These are phyloP conservation scores for Podila clonocystis DNA, from an alignment of 192 early-diverging fungal species.

Conservation along the genomic window DNA sequence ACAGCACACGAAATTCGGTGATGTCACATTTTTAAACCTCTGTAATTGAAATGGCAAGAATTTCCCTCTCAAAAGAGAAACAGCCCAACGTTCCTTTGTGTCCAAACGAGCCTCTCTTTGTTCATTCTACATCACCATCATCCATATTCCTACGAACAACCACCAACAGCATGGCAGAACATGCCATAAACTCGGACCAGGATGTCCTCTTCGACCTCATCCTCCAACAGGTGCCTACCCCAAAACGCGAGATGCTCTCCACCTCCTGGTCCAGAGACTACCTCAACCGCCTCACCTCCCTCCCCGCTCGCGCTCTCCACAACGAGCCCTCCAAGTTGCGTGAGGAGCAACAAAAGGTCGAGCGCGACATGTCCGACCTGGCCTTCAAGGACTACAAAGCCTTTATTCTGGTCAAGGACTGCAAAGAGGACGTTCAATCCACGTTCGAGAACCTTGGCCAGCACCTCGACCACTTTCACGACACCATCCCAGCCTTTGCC, in stretches of 20 bases:
- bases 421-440: conserved; percentile 57
- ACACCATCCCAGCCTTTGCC: conserved; percentile 60
- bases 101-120: too few relatives aligned
- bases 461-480: conserved; percentile 57
- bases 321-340: conserved; percentile 63
- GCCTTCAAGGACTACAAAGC: conserved; percentile 75
- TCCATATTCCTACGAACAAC: background rate
- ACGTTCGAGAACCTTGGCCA: conserved; percentile 59
- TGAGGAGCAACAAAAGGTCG: conserved; percentile 62
- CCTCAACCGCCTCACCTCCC: conserved; percentile 68
- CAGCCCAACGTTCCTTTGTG: too few relatives aligned
- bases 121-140: background rate
- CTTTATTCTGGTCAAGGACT: conserved; percentile 72
- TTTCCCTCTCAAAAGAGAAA: too few relatives aligned
- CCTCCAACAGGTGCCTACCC: conserved; percentile 31
- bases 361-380: conserved; percentile 68
- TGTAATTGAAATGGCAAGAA: too few relatives aligned
- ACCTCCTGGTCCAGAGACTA: conserved; percentile 68
- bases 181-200: conserved; percentile 10
- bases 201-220: conserved; percentile 28
- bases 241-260: conserved; percentile 48
- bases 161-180: background rate
- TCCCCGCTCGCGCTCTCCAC: conserved; percentile 67
- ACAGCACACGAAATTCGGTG: too few relatives aligned
- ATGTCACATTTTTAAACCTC: too few relatives aligned